Conservation (phyloP, 116 monocot genomes). For the Dioscorea cayenensis region DNA sequence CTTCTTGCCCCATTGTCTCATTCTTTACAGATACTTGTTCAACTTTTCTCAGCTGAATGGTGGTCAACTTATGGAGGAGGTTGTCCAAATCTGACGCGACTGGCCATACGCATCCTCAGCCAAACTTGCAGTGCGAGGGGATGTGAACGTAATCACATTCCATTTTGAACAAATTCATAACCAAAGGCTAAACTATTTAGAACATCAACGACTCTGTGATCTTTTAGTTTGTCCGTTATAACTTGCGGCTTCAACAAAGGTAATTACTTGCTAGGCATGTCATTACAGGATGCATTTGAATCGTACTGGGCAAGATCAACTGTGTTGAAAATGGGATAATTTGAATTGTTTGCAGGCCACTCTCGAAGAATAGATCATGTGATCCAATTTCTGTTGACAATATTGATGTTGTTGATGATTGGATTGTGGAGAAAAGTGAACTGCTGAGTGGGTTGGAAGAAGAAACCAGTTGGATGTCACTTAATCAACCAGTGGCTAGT, state of each 20-base stretch:
- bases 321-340: not conserved
- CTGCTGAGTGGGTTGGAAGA: conserved; percentile 24
- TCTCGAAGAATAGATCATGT: conserved; percentile 29
- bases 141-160: conserved; percentile 43
- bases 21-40: not conserved
- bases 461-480: conserved; percentile 56
- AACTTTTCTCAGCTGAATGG: conserved; percentile 72
- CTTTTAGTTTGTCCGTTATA: conserved; percentile 80
- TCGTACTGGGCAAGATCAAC: too few species aligned
- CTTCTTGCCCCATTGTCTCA: not conserved
- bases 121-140: conserved; percentile 89
- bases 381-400: conserved; percentile 78
- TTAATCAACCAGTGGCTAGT: conserved; percentile 36
- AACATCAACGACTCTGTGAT: conserved; percentile 75
- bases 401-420: conserved; percentile 51
- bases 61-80: conserved; percentile 94
- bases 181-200: conserved; percentile 61
- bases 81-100: conserved; percentile 77
- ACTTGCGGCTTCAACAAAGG: conserved; percentile 84
- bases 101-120: conserved; percentile 88
- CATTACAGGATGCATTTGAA: too few species aligned
- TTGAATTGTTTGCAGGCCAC: conserved; percentile 35
- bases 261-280: conserved; percentile 12
- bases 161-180: conserved; percentile 82
- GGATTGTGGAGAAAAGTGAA: conserved; percentile 66